Evolutionary conservation across 2,329 filamentous ascomycete genomes (phyloP), one percentile per base, ranked within the genome.

Genomic region (Penicillium digitatum): DNA sequence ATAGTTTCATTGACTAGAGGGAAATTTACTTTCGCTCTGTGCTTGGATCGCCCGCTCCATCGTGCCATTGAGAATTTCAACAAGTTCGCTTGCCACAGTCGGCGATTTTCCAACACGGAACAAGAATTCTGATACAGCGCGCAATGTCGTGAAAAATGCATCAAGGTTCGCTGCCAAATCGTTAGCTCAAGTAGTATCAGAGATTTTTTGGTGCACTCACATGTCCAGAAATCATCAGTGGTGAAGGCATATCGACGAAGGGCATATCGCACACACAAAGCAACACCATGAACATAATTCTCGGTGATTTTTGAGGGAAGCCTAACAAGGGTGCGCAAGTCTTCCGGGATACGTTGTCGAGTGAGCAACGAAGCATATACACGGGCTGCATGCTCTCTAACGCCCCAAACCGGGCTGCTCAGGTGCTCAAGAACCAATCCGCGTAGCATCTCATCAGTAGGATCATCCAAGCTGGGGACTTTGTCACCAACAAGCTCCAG

Each of bases 401-500:
- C 73, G 12, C 74, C 72, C 76, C 76, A 78, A 16, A 76, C 72
- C 1, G 71, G 68, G 55, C 74, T 76, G 29, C 69, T 70, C n/a
- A 78, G 61, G 35, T 78, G 74, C 37, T 65, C 64, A 4, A 66
- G 54, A 16, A 76, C 70, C 11, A 74, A 58, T 5, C 49, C 58
- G 18, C 66, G 69, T 9, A 77, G 57, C 47, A 68, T 61, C 7
- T 56, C 55, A 43, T 75, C 70, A 24, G 71, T 67, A 3, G 65
- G 62, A n/a, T 68, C 69, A 22, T 59, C 57, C n/a, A 65, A 46
- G 20, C 70, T 68, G 0, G 74, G 74, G 1, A 74, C 62, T 53
- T 76, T 76, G 49, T 76, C 73, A 18, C 73, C 73, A 54, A 78
- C 71, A n/a, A 79, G 61, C 56, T 77, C 76, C 8, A 79, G 62